Evolutionary conservation across 768 basidiomycete species (phyloP), one percentile per base, ranked within the genome.

Genomic region (Fomitopsis pulvina): DNA sequence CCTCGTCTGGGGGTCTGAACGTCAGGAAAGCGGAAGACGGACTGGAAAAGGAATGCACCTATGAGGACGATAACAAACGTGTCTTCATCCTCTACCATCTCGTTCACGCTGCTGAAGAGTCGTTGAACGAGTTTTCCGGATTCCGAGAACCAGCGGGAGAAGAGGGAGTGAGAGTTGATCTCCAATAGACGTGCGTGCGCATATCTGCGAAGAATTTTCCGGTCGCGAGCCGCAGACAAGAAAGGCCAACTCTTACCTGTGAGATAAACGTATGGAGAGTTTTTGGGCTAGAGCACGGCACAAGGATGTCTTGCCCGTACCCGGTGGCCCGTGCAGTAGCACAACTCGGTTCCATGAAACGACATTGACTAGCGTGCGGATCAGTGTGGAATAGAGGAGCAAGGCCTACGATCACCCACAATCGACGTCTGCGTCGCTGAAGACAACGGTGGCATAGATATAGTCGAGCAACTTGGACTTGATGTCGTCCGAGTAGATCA

Each of bases 81-180:
- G 50, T 85, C 82, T 54, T 94, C 90, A 58, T 97, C 93, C 44
- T 96, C 93, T 0, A 89, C 85, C 68, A 98, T 76, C 56, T 96
- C 93, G 32, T 78, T 88, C 50, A 99, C 92, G 51, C 78, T 87
- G 32, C 76, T 79, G 63, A 98, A 99, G 16, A 99, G 73, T 41
- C 87, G 80, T 61, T 98, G 95, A 1, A 99, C 96, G 25, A 99
- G 81, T 66, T 99, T 99, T 14, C 96, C 96, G 0, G 93, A 96
- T 64, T 99, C 96, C 0, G 94, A 97, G 69, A 98, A 99, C 95
- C 96, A 99, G 58, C 93, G 89, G 14, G 92, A 94, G 65, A 99
- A 98, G 14, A 99, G 76, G 1, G 94, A 97, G 68, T 98, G 96
- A 0, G 96, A 94, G 63, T 98, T 98, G 61, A 99, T 96, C 66